Base-by-base conservation (phyloP, 331 rosid genomes). In the Pyrus hybrid region DNA sequence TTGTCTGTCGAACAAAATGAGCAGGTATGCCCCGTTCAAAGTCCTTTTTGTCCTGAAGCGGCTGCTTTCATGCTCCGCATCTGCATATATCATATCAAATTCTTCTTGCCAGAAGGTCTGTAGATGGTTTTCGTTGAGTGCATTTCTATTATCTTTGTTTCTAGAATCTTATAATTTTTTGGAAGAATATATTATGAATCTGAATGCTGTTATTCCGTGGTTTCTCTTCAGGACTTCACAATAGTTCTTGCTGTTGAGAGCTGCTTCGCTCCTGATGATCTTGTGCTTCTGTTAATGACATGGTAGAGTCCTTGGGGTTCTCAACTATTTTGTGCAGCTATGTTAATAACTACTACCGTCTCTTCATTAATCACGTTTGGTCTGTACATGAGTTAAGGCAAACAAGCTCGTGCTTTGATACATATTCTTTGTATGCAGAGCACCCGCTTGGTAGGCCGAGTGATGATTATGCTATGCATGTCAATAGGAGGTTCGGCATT, bases 211-310 rank as follows among this genome's bases (percentile, higher is more conserved):
- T 41, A 41, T 41, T 41, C 14, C 1, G 86, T 76, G 68, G 67
- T 83, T 80, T 87, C 81, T 87, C 85, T 81, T 90, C 85, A 95
- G 80, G 80, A 75, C 87, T 78, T 82, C 75, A 75, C 37, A 83
- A 90, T 93, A 92, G 96, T 88, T 87, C 77, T 85, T 90, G 90
- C 97, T 88, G 97, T 88, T 92, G 73, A 96, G 92, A 90, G 93
- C 93, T 62, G 92, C 88, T 80, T 81, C 83, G 25, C 86, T 88
- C 73, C 80, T 13, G 88, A 83, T 68, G 86, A 84, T 73, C 82
- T 83, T 64, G 65, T 71, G 58, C 96, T 84, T 73, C 92, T 33
- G 88, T 61, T 13, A 96, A 90, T 67, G 92, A 92, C 76, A 7
- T 90, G 37, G 96, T 91, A 33, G 97, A 92, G 80, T 92, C 63